Evolutionary conservation across 805 yeast species (phyloP).

Genomic region (Priceomyces castillae): DNA sequence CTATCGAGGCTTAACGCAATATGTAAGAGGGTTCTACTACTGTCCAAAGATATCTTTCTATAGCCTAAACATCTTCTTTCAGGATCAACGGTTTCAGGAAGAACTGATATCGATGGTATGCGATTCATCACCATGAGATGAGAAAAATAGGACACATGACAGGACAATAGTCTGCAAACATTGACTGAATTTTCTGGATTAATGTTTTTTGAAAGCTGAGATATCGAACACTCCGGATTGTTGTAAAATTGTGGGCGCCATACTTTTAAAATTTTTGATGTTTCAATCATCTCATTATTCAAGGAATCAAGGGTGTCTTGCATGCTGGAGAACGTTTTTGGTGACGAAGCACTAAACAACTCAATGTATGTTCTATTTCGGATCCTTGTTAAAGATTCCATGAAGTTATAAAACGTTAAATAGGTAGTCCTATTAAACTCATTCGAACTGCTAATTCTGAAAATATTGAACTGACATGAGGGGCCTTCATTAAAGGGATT

Average conservation of each 20-base stretch:
- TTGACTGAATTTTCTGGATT: constrained; percentile 10
- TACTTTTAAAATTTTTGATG: constrained; percentile 12
- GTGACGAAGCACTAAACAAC: constrained; percentile 30
- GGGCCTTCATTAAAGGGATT: background rate
- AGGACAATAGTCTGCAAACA: constrained; percentile 10
- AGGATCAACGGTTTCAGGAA: constrained; percentile 2
- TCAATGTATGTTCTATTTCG: constrained; percentile 28
- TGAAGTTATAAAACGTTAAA: constrained; percentile 1
- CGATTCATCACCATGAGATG: constrained; percentile 38
- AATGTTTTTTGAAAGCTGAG: constrained; percentile 11
- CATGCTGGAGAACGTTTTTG: constrained; percentile 18
- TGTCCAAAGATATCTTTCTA: constrained; percentile 28
- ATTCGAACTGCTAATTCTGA: background rate
- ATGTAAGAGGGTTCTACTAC: constrained; percentile 36
- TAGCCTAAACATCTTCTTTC: constrained; percentile 12
- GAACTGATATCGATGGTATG: constrained; percentile 19
- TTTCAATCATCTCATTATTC: constrained; percentile 28
- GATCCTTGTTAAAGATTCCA: constrained; percentile 23
- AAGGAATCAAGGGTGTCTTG: constrained; percentile 20
- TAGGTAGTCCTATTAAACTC: background rate
- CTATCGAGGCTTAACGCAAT: constrained; percentile 22
- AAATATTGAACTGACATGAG: background rate
- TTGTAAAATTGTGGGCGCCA: constrained; percentile 30
- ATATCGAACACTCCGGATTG: constrained; percentile 15
- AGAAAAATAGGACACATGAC: constrained; percentile 31